Evolutionary conservation across 805 yeast genomes (phyloP), one percentile per base, ranked within the genome.

Genomic region (Barnettozyma botsteinii): DNA sequence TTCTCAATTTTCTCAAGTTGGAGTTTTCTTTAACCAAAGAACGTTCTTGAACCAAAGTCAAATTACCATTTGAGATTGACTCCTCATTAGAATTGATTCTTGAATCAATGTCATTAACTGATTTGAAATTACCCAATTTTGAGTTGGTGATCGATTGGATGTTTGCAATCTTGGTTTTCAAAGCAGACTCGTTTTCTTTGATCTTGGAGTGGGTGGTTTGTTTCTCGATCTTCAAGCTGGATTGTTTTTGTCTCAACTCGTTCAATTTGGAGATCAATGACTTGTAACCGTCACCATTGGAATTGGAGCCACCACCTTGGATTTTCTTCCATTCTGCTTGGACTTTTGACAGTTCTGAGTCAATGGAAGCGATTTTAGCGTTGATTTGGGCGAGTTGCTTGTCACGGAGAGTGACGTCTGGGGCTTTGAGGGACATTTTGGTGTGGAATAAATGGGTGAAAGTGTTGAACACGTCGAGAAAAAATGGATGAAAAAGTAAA

Each of bases 41-140:
- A 69, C 86, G 82, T 73, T 93, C 99, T 48, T 91, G 96, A 39
- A 88, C 97, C 57, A 93, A 77, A 53, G 85, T 77, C 60, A 93
- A 71, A 33, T 72, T 65, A 48, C 98, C 98, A 37, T 83, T 65
- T 41, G 84, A 85, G 46, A 93, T 81, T 50, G 73, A 69, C 31
- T 72, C 73, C 60, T 93, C 97, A 56, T 87, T 75, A 49, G 69
- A 69, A 43, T 60, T 59, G 56, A 85, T 71, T 62, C 81, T 77
- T 43, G 68, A 67, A 52, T 84, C 88, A 50, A 85, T 81, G 47
- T 85, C 94, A 27, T 67, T 79, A 45, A 72, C 75, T 34, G 70
- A 66, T 61, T 79, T 80, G 73, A 77, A 89, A 50, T 67, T 75
- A 23, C 43, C 43, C 64, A 75, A 71, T 66, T 83, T 85, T 43